phyloP scores from a whole-genome alignment of 805 yeast genomes.

The Saturnispora besseyi region DNA sequence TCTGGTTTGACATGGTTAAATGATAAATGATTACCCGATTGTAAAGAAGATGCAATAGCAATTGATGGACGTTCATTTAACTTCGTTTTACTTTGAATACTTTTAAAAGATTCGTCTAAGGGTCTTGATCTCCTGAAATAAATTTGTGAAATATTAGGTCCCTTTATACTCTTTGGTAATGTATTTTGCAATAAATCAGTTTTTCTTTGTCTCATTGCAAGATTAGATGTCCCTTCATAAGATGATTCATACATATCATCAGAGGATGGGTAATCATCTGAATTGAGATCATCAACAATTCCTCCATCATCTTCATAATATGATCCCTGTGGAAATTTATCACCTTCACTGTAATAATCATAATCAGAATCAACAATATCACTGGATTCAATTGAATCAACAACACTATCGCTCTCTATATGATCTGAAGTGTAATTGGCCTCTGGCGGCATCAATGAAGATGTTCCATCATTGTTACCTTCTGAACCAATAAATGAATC shows the following conservation, averaged over 20 bases:
- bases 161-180: slow-evolving; percentile 3
- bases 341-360: slow-evolving; percentile 10
- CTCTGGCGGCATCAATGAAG: not conserved
- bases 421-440: not conserved
- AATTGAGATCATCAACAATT: slow-evolving; percentile 18
- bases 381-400: slow-evolving; percentile 20
- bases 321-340: not conserved
- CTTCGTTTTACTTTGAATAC: not conserved
- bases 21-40: not conserved
- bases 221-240: not conserved
- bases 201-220: not conserved
- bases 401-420: slow-evolving; percentile 10
- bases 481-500: not conserved
- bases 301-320: slow-evolving; percentile 6
- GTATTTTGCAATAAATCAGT: not conserved
- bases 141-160: slow-evolving; percentile 15
- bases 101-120: not conserved
- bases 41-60: not conserved
- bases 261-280: slow-evolving; percentile 22
- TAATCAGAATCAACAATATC: slow-evolving; percentile 22
- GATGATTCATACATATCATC: slow-evolving; percentile 13
- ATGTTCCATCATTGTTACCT: not conserved
- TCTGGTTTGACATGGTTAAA: not conserved
- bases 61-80: not conserved
- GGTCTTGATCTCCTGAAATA: slow-evolving; percentile 15